Evolutionary conservation across 352 stramenopile species (phyloP).

Genomic region (Sclerospora graminicola): DNA sequence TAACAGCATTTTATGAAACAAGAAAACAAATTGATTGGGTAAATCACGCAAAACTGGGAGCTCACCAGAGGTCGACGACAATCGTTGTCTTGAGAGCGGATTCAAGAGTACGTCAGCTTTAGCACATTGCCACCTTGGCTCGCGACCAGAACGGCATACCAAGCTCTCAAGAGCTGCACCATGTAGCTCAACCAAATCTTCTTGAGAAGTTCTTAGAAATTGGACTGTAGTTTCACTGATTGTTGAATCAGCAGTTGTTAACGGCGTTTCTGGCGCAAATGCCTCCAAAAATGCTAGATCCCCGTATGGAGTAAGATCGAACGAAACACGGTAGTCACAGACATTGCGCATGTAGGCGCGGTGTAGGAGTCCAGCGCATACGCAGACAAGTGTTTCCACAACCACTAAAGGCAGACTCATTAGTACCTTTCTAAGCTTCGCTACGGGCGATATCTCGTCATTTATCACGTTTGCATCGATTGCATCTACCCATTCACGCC

Average conservation of each 20-base stretch:
- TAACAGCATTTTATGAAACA: conserved; percentile 6
- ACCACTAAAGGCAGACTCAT: conserved; percentile 53
- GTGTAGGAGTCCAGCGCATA: conserved; percentile 51
- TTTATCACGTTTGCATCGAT: conserved; percentile 3
- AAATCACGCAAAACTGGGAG: background rate
- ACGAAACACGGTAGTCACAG: conserved; percentile 71
- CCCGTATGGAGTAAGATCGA: conserved; percentile 72
- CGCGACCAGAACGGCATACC: conserved; percentile 45
- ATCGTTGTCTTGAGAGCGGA: conserved; percentile 58
- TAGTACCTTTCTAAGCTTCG: conserved; percentile 23
- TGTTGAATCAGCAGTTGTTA: conserved; percentile 10
- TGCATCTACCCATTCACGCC: conserved; percentile 19
- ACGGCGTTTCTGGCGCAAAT: conserved; percentile 42
- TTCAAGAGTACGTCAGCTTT: conserved; percentile 58
- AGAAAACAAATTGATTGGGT: background rate
- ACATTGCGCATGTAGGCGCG: conserved; percentile 63
- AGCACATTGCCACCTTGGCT: conserved; percentile 72
- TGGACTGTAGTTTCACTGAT: conserved; percentile 18
- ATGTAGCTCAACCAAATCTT: conserved; percentile 54
- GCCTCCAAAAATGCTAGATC: conserved; percentile 66
- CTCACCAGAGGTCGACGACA: conserved; percentile 47
- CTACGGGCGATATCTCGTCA: conserved; percentile 8
- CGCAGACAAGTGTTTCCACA: conserved; percentile 55
- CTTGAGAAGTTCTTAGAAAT: conserved; percentile 47
- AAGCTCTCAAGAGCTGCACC: conserved; percentile 36